These are phyloP conservation scores for Backusella westeae DNA, from an alignment of 192 early-diverging fungal species.

Conservation along the genomic window DNA sequence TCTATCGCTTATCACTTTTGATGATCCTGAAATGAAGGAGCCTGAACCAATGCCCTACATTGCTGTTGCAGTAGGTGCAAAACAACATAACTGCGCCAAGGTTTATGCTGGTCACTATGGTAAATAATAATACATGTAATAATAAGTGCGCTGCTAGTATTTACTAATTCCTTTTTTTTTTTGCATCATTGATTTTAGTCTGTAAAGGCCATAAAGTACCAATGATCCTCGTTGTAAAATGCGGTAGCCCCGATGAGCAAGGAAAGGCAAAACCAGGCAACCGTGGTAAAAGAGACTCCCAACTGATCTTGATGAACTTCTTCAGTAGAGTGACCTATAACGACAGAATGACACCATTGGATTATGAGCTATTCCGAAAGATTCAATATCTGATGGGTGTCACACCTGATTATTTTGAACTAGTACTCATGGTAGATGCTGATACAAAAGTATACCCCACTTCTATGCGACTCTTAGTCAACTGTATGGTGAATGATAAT, in stretches of 20 bases:
- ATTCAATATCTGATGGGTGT: conserved; percentile 80
- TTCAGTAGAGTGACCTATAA: conserved; percentile 82
- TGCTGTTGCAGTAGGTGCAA: conserved; percentile 74
- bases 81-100: conserved; percentile 76
- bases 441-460: conserved; percentile 83
- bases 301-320: conserved; percentile 96
- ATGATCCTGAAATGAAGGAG: conserved; percentile 46
- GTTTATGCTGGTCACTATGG: conserved; percentile 81
- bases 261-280: conserved; percentile 81
- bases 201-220: conserved; percentile 65
- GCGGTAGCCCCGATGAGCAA: conserved; percentile 66
- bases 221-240: conserved; percentile 69
- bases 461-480: conserved; percentile 78
- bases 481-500: conserved; percentile 89
- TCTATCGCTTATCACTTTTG: conserved; percentile 70
- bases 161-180: no score
- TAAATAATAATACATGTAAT: conserved; percentile 16
- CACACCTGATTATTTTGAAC: conserved; percentile 84
- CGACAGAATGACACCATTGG: conserved; percentile 88
- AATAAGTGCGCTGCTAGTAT: neutral
- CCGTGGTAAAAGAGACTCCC: conserved; percentile 95
- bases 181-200: conserved; percentile 6
- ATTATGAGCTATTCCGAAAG: conserved; percentile 92
- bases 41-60: conserved; percentile 72
- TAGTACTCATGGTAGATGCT: conserved; percentile 87